Base-by-base conservation (phyloP, 768 basidiomycete genomes). In the Mycena rebaudengoi region DNA sequence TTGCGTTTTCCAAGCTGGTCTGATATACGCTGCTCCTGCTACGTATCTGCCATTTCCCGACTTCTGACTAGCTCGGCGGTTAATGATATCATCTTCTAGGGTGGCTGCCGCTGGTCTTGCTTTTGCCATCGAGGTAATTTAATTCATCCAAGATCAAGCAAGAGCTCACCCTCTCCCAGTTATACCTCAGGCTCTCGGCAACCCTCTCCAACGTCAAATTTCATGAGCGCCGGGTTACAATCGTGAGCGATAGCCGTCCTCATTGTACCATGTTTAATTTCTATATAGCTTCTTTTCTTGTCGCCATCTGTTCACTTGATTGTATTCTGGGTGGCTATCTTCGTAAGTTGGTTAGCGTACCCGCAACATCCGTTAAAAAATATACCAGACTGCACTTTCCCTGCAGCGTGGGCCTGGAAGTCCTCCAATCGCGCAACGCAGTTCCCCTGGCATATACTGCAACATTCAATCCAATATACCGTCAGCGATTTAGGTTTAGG, bases 1-100 rank as follows among this genome's bases (percentile, higher is more conserved):
- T 7, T 68, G 67, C 23, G 25, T 65, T n/a, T 25, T 68, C 7
- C 58, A 68, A 53, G 60, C 64, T 20, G 58, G 64, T 8, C 30
- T 68, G 4, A 65, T 68, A 8, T 68, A 68, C 21, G 63, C 58
- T 21, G 63, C 54, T 54, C 66, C 66, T 44, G 40, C 44, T 16
- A 35, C 55, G 23, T 46, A 32, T 18, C n/a, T n/a, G 30, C 4
- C 13, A 51, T 30, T 52, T 7, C 30, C 18, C 5, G 23, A 23
- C 13, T 6, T 39, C 25, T 30, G 23, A 16, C 11, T 41, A 8
- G 21, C 6, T 20, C 5, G 6, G 14, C 28, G 2, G 7, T 41
- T 33, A 26, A 33, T 39, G 25, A 26, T 3, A 41, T 11, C 14
- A 20, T 21, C 21, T 43, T 4, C 23, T 25, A 44, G 43, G n/a